Evolutionary conservation across 106 monocot species (phyloP).

Genomic region (Apostasia ramifera): DNA sequence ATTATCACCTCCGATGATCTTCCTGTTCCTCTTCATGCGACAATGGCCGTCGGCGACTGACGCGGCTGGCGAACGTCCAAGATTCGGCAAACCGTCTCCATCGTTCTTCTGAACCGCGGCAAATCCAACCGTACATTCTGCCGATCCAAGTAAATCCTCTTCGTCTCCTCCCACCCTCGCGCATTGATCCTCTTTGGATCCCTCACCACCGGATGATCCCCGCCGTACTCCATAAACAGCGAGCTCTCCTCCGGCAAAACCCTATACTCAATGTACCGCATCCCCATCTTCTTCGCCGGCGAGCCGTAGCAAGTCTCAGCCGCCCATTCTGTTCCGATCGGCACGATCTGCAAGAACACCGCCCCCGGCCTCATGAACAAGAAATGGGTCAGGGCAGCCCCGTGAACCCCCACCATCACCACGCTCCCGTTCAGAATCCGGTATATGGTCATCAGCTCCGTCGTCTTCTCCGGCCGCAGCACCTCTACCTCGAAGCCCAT

Average conservation of each 20-base stretch:
- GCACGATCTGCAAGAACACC: conserved; percentile 69
- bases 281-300: conserved; percentile 55
- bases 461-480: conserved; percentile 34
- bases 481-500: conserved; percentile 48
- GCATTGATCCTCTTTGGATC: conserved; percentile 51
- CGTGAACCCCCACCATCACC: conserved; percentile 73
- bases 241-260: conserved; percentile 65
- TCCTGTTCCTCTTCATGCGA: neutral
- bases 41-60: too few relatives aligned
- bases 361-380: conserved; percentile 66
- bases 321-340: conserved; percentile 62
- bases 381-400: conserved; percentile 78
- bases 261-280: conserved; percentile 45
- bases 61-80: neutral
- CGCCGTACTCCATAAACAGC: conserved; percentile 33
- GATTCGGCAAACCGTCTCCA: conserved; percentile 34
- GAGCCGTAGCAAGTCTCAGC: conserved; percentile 61
- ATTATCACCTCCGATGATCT: neutral
- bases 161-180: conserved; percentile 64
- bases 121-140: conserved; percentile 75
- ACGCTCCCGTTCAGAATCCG: conserved; percentile 46
- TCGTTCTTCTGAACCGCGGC: conserved; percentile 30
- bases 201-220: conserved; percentile 49
- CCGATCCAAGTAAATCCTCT: conserved; percentile 58
- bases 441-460: conserved; percentile 65